These are phyloP conservation scores for Pistacia integerrima DNA, from an alignment of 345 rosid genomes.

Conservation along the genomic window DNA sequence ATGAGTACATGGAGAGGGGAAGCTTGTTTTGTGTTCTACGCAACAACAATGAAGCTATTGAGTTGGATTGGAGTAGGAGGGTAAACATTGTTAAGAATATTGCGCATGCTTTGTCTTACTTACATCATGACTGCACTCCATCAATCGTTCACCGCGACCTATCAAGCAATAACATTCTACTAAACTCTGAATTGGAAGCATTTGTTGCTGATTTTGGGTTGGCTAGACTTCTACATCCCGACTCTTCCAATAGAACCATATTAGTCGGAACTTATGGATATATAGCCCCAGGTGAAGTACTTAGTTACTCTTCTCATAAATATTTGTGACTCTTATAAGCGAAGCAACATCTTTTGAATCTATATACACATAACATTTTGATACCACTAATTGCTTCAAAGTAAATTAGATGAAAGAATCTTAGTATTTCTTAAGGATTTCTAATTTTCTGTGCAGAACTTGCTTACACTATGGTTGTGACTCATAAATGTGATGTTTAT, in stretches of 20 bases:
- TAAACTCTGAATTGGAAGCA: not conserved
- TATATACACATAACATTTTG: not conserved
- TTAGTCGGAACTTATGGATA: constrained; percentile 16
- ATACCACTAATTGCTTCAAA: not conserved
- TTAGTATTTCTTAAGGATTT: not conserved
- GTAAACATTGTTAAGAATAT: constrained; percentile 11
- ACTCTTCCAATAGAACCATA: constrained; percentile 10
- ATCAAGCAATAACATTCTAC: not conserved
- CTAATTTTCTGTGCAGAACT: not conserved
- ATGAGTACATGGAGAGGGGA: constrained; percentile 7
- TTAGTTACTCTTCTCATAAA: not conserved
- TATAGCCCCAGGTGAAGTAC: constrained; percentile 17
- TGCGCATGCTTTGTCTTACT: constrained; percentile 11
- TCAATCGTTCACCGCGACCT: not conserved
- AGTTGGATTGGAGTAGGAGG: constrained; percentile 22
- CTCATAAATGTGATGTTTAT: not conserved
- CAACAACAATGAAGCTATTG: not conserved
- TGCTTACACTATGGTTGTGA: not conserved
- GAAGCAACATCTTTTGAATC: not conserved
- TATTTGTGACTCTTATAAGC: not conserved
- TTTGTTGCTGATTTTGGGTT: constrained; percentile 18
- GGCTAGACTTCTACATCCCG: constrained; percentile 16
- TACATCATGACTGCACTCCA: not conserved
- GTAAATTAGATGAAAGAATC: too few relatives aligned
- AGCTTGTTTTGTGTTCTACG: constrained; percentile 13